A percentile compares a stretch with the other conserved stretches of the same genome.
phyloP scores from a whole-genome alignment of 1,139 yeast species.

The Candida mesenterica region DNA sequence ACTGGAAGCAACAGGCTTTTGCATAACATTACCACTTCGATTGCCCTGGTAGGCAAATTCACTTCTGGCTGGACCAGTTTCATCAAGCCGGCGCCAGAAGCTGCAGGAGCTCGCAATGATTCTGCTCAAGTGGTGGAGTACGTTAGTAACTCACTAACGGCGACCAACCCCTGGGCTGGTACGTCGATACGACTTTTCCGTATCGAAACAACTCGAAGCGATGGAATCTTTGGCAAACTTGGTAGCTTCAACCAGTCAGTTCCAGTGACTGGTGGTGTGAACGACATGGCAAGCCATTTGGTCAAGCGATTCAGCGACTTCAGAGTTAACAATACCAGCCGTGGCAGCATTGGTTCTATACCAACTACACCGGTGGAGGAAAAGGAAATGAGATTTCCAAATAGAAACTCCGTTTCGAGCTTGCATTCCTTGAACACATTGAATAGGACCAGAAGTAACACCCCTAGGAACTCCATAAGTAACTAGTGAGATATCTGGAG shows the following conservation, averaged over 20 bases:
- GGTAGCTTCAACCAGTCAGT: slow-evolving; percentile 20
- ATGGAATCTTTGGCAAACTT: slow-evolving; percentile 36
- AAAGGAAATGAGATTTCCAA: slow-evolving; percentile 21
- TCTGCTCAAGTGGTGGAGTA: slow-evolving; percentile 15
- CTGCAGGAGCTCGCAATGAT: slow-evolving; percentile 7
- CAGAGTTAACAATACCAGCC: slow-evolving; percentile 25
- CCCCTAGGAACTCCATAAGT: slow-evolving; percentile 35
- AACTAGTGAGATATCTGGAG: no score
- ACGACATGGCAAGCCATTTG: slow-evolving; percentile 44
- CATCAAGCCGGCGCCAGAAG: slow-evolving; percentile 14
- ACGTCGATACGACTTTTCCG: slow-evolving; percentile 63
- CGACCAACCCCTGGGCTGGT: slow-evolving; percentile 58
- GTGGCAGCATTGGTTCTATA: slow-evolving; percentile 24
- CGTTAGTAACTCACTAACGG: slow-evolving; percentile 28
- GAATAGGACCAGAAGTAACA: slow-evolving; percentile 36
- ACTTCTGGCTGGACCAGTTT: slow-evolving; percentile 41
- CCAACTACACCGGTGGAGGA: slow-evolving; percentile 34
- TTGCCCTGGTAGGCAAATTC: slow-evolving; percentile 45
- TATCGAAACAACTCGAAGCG: slow-evolving; percentile 42
- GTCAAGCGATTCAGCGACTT: slow-evolving; percentile 50
- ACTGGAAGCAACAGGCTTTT: slow-evolving; percentile 29
- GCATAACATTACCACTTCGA: slow-evolving; percentile 38
- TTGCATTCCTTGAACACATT: slow-evolving; percentile 43
- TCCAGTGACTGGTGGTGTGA: slow-evolving; percentile 45
- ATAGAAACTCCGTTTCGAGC: slow-evolving; percentile 36